Base-by-base conservation (phyloP, 805 yeast species). In the Spathaspora hagerdaliae region DNA sequence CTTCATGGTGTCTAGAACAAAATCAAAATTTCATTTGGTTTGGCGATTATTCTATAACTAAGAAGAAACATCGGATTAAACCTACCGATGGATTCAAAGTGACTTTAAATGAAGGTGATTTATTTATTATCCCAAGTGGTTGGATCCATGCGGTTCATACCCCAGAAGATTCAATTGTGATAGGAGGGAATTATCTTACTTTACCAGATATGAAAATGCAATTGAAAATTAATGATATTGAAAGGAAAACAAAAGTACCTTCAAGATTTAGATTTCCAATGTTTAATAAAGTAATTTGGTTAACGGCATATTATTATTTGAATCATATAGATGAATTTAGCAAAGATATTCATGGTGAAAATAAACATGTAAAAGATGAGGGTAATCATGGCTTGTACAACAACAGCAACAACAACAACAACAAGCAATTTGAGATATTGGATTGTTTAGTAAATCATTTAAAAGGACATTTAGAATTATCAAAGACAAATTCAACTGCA, bases 101-200 rank as follows among this genome's bases (percentile, higher is more conserved):
- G 13, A 72, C 74, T 7, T 56, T 85, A 15, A 43, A 52, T 0
- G 64, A 78, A 1, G 95, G 95, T 1, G 96, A 90, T 56, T 72
- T 89, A 26, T 74, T 90, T 64, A 71, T 89, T 11, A 83, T 90
- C 14, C 97, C 97, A 3, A 82, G 94, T 36, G 96, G 96, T 0
- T 90, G 96, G 95, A 89, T 90, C 41, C 97, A 90, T 63, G 82
- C 94, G 0, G 97, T 90, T 0, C 81, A 81, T 56, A 89, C 97
- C 0, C 92, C 96, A 0, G 66, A 69, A 12, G 96, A 90, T 58
- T 79, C 95, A 0, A 65, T 89, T 2, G 89, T 90, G 2, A 78
- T 90, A 45, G 97, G 97, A 2, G 97, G 97, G 0, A 90, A 90
- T 60, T 90, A 83, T 59, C 66, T 90, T 27, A 87, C 95, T 0